Evolutionary conservation across 805 yeast genomes (phyloP).

Genomic region (Spathaspora passalidarum): DNA sequence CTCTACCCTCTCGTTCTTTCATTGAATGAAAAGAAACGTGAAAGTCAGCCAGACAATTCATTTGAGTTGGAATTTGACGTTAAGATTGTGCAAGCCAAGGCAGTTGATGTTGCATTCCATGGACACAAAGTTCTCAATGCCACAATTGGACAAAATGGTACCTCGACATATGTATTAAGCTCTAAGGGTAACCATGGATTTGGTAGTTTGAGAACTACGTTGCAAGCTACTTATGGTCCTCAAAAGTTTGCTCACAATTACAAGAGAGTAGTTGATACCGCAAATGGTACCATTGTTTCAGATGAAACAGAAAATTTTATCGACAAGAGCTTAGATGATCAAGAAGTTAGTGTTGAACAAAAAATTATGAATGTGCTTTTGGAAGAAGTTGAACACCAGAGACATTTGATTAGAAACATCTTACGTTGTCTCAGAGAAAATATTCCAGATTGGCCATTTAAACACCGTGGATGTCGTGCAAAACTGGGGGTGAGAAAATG

Average conservation of each 20-base stretch:
- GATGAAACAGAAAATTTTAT: slow-evolving; percentile 1
- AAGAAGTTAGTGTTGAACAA: neutral
- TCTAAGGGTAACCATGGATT: slow-evolving; percentile 28
- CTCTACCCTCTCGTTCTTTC: slow-evolving; percentile 27
- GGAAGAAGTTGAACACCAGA: neutral
- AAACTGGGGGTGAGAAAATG: neutral
- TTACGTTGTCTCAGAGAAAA: neutral
- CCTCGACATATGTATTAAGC: slow-evolving; percentile 22
- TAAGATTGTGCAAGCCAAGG: slow-evolving; percentile 16
- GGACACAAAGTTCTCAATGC: slow-evolving; percentile 14
- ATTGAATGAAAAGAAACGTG: slow-evolving; percentile 8
- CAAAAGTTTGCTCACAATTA: slow-evolving; percentile 11
- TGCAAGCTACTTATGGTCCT: slow-evolving; percentile 9
- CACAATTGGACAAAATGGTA: slow-evolving; percentile 26
- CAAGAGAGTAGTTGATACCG: slow-evolving; percentile 32
- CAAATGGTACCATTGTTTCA: slow-evolving; percentile 25
- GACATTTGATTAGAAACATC: neutral
- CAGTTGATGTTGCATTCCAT: slow-evolving; percentile 12
- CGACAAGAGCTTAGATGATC: neutral
- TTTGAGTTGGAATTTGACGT: slow-evolving; percentile 19
- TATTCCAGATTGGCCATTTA: neutral
- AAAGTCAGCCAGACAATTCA: slow-evolving; percentile 6
- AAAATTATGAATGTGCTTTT: neutral
- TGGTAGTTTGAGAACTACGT: slow-evolving; percentile 31
- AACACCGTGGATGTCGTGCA: neutral